These are phyloP conservation scores for Metschnikowia peoriensis DNA, from an alignment of 805 yeast species.

Conservation along the genomic window DNA sequence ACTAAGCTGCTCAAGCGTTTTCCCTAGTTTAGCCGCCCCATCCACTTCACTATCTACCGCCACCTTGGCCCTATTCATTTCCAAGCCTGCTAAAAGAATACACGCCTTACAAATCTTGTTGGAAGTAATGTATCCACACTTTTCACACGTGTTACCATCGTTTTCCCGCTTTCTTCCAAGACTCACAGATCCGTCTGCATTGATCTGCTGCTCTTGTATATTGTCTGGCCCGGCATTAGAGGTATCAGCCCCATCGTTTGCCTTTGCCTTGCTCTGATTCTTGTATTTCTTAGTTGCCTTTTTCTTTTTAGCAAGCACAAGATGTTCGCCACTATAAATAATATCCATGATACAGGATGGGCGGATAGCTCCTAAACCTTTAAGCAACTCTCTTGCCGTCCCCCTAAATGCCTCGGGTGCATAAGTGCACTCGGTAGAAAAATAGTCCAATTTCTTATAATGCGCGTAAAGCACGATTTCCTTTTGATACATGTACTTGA, in stretches of 20 bases:
- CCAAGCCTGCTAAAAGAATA: conserved; percentile 78
- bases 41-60: conserved; percentile 54
- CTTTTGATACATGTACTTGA: conserved; percentile 93
- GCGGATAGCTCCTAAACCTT: conserved; percentile 83
- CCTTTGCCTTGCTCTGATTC: conserved; percentile 23
- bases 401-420: conserved; percentile 99
- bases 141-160: conserved; percentile 76
- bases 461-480: conserved; percentile 97
- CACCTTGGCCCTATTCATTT: conserved; percentile 68
- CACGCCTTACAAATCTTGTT: conserved; percentile 93
- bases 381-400: conserved; percentile 89
- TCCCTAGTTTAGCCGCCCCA: conserved; percentile 63
- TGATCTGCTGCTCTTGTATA: conserved; percentile 48
- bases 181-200: conserved; percentile 62
- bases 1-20: conserved; percentile 60
- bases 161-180: conserved; percentile 26
- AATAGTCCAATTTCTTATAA: conserved; percentile 90
- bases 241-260: not conserved
- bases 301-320: conserved; percentile 61
- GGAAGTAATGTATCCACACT: conserved; percentile 89
- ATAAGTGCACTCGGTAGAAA: conserved; percentile 95
- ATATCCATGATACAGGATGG: conserved; percentile 94
- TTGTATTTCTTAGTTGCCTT: conserved; percentile 38
- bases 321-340: conserved; percentile 88
- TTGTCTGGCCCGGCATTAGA: not conserved